Evolutionary conservation across 2,329 filamentous ascomycete species (phyloP).

Genomic region (Penicillium digitatum): DNA sequence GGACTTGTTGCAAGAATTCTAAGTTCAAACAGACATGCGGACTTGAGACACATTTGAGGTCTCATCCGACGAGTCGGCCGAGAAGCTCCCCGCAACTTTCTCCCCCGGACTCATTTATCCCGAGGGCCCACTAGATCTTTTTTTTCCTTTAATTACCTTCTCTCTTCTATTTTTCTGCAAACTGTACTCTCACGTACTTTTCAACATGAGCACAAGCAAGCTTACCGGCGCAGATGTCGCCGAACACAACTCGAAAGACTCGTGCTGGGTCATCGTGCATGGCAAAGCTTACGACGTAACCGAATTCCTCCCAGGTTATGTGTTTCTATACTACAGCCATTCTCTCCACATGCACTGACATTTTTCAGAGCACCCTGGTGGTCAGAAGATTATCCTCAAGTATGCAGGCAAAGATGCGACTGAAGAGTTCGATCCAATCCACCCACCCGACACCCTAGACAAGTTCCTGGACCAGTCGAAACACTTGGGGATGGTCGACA

Average conservation of each 20-base stretch:
- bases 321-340: not conserved
- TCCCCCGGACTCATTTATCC: conserved; percentile 26
- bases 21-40: not conserved
- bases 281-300: conserved; percentile 88
- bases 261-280: conserved; percentile 89
- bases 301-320: conserved; percentile 72
- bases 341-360: not conserved
- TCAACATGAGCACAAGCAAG: conserved; percentile 29
- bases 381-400: conserved; percentile 89
- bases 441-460: conserved; percentile 79
- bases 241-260: conserved; percentile 74
- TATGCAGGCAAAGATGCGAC: conserved; percentile 95
- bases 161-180: conserved; percentile 1
- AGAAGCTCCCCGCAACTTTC: conserved; percentile 24
- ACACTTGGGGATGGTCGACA: conserved; percentile 85
- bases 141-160: conserved; percentile 5
- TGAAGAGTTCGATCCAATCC: conserved; percentile 84
- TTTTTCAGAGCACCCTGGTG: conserved; percentile 73
- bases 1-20: not conserved
- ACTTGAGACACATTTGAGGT: not conserved
- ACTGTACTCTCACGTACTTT: not conserved
- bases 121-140: conserved; percentile 17
- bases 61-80: conserved; percentile 20
- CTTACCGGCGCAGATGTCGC: conserved; percentile 58
- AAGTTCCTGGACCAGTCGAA: conserved; percentile 79